A percentile compares a stretch with the other conserved stretches of the same genome.
Evolutionary conservation across 176 grass and related monocot species (phyloP).

Genomic region (Oryza brachyantha): DNA sequence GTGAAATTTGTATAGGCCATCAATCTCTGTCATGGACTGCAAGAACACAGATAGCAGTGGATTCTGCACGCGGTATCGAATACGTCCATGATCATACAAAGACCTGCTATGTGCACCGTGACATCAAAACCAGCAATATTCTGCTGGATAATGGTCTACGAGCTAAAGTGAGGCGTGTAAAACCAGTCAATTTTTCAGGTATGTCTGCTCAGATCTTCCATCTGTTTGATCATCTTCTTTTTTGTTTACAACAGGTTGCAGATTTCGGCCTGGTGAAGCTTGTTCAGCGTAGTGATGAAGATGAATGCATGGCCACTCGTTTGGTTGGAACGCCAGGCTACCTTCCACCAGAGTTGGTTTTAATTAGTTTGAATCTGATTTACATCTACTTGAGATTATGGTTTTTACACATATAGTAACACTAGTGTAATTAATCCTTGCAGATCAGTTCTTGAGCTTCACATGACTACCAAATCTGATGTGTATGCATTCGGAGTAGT

Average conservation of each 20-base stretch:
- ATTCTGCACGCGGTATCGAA: conserved; percentile 66
- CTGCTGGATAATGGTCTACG: conserved; percentile 59
- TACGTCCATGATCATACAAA: conserved; percentile 86
- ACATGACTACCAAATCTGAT: conserved; percentile 68
- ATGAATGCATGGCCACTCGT: conserved; percentile 54
- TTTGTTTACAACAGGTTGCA: conserved; percentile 44
- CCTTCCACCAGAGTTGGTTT: conserved; percentile 71
- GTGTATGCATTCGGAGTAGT: conserved; percentile 6
- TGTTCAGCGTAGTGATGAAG: conserved; percentile 49
- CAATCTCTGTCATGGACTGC: conserved; percentile 74
- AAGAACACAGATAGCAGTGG: conserved; percentile 63
- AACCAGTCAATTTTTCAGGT: neutral
- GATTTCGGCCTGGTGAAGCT: conserved; percentile 71
- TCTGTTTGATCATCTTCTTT: conserved; percentile 12
- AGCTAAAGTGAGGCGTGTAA: conserved; percentile 47
- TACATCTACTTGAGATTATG: neutral
- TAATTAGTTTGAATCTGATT: neutral
- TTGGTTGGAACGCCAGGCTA: conserved; percentile 74
- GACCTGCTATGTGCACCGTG: conserved; percentile 60
- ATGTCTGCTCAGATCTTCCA: neutral
- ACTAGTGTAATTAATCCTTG: neutral
- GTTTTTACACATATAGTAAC: conserved; percentile 8
- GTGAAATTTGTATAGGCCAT: conserved; percentile 30
- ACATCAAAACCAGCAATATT: conserved; percentile 78
- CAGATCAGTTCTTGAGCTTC: conserved; percentile 66